phyloP scores from a whole-genome alignment of 202 grass and related monocot genomes.

The Saccharum hybrid region DNA sequence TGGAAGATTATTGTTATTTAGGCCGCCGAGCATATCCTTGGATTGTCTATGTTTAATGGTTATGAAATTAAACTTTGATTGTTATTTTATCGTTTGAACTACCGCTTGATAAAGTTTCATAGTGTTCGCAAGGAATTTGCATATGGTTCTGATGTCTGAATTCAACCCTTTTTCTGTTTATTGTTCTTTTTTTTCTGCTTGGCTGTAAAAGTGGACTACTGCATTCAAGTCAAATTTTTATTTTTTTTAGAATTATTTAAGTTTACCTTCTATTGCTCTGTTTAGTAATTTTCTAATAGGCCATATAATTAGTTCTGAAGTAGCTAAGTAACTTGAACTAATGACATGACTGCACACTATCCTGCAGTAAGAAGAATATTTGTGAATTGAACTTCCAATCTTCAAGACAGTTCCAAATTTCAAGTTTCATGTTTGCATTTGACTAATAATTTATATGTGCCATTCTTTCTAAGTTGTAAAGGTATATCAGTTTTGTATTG shows the following conservation, averaged over 20 bases:
- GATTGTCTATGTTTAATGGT: slow-evolving; percentile 1
- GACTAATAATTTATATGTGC: background rate
- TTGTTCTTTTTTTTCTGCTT: background rate
- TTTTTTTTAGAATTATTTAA: background rate
- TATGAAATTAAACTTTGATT: slow-evolving; percentile 6
- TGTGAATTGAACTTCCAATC: slow-evolving; percentile 4
- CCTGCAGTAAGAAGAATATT: background rate
- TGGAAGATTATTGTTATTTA: slow-evolving; percentile 26
- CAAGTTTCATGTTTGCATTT: background rate
- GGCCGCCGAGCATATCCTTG: slow-evolving; percentile 16
- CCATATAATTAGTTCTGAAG: slow-evolving; percentile 1
- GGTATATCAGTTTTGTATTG: slow-evolving; percentile 1
- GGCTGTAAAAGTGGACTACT: background rate
- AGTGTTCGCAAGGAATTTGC: background rate
- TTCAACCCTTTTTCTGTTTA: background rate
- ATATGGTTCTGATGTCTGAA: background rate
- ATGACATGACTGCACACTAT: slow-evolving; percentile 7
- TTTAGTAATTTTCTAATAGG: background rate
- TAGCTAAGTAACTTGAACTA: slow-evolving; percentile 12
- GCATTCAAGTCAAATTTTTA: background rate
- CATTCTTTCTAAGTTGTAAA: slow-evolving; percentile 21
- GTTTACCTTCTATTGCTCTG: slow-evolving; percentile 4
- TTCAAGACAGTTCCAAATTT: background rate
- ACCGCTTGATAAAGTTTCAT: slow-evolving; percentile 16
- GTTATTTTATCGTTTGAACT: slow-evolving; percentile 27